A percentile compares a stretch with the other conserved stretches of the same genome.
Conservation (phyloP, 2,329 filamentous ascomycete genomes). For the Diaporthe vaccinii region DNA sequence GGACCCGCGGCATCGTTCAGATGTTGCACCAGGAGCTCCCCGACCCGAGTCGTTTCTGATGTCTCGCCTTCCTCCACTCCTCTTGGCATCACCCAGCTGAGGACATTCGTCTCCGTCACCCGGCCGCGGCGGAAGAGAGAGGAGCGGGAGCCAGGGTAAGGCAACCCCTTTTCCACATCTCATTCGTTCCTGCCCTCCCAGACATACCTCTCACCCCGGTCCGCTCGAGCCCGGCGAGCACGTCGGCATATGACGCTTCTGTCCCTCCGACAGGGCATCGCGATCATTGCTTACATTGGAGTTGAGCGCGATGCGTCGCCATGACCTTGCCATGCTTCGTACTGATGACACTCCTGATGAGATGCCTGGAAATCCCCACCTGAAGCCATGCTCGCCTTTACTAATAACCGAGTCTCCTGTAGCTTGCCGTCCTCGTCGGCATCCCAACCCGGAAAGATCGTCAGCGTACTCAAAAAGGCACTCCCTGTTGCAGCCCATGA, state of each 20-base stretch:
- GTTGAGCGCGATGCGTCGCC: neutral
- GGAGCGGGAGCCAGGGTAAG: constrained; percentile 39
- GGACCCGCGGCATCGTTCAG: neutral
- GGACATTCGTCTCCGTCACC: constrained; percentile 38
- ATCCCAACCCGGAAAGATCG: constrained; percentile 33
- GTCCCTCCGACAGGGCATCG: neutral
- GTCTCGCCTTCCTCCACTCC: neutral
- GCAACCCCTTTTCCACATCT: neutral
- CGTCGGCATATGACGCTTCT: neutral
- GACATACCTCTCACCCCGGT: constrained; percentile 4
- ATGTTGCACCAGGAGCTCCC: neutral
- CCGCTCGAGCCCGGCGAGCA: neutral
- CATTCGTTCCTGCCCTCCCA: neutral
- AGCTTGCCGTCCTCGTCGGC: constrained; percentile 32
- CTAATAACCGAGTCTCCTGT: constrained; percentile 26
- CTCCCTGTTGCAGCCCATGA: constrained; percentile 68
- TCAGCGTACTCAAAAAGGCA: constrained; percentile 37
- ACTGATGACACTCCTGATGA: neutral
- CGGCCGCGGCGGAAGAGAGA: constrained; percentile 26
- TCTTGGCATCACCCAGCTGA: constrained; percentile 21
- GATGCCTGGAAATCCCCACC: neutral
- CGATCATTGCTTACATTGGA: neutral
- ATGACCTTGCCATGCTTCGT: neutral
- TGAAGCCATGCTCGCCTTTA: neutral
- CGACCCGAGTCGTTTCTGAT: constrained; percentile 9